phyloP scores from a whole-genome alignment of 345 rosid species.

The Euphorbia pulcherrima region DNA sequence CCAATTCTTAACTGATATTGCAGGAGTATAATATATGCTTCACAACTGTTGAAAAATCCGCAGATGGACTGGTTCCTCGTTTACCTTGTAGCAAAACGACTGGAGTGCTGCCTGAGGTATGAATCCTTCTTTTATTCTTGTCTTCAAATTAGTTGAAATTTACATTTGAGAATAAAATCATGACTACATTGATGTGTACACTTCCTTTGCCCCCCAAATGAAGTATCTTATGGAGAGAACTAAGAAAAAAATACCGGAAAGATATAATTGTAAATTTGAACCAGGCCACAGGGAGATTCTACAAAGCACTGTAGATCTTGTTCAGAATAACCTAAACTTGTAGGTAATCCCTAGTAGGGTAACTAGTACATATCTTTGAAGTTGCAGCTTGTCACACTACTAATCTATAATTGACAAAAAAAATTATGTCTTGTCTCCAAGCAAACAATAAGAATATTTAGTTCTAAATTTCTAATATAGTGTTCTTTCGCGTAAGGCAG shows the following conservation, averaged over 20 bases:
- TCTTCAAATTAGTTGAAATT: conserved; percentile 4
- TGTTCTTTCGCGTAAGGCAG: conserved; percentile 43
- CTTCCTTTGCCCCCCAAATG: not conserved
- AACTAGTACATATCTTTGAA: not conserved
- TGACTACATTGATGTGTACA: not conserved
- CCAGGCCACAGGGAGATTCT: conserved; percentile 63
- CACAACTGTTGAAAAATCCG: conserved; percentile 80
- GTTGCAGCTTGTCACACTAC: conserved; percentile 1
- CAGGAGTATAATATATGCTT: conserved; percentile 98
- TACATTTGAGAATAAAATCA: not conserved
- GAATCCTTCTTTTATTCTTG: not conserved
- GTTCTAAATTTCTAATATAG: conserved; percentile 13
- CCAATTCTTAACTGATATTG: conserved; percentile 19
- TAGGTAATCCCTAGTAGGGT: conserved; percentile 44
- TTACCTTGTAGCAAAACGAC: conserved; percentile 66
- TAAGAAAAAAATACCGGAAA: not conserved
- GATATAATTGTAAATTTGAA: not conserved
- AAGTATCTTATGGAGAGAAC: not conserved
- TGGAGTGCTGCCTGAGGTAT: conserved; percentile 93
- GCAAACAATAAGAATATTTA: not conserved
- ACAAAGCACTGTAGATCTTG: conserved; percentile 92
- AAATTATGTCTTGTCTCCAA: conserved; percentile 9
- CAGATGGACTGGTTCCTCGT: conserved; percentile 64
- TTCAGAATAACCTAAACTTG: conserved; percentile 79
- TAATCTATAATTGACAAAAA: not conserved